phyloP scores from a whole-genome alignment of 345 rosid species.

The Erodium maritimum region DNA sequence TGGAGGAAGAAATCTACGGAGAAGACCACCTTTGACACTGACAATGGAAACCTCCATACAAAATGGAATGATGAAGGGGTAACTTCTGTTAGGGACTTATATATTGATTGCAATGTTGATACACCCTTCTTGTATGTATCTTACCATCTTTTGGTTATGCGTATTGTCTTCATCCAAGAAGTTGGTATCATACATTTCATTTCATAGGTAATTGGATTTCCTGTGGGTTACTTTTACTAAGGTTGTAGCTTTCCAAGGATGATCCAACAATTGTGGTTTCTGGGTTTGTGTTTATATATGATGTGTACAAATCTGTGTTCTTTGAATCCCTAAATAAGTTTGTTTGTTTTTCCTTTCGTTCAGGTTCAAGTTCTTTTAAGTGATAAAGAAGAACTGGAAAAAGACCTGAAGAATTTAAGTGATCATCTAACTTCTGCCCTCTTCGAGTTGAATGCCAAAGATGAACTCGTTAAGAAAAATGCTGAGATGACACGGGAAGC shows the following conservation, averaged over 20 bases:
- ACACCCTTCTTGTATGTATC: no score
- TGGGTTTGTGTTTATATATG: neutral
- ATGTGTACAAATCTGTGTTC: neutral
- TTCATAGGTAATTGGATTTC: neutral
- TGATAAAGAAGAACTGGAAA: conserved; percentile 51
- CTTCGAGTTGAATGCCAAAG: conserved; percentile 39
- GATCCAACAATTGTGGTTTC: neutral
- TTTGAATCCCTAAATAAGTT: neutral
- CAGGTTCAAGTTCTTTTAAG: conserved; percentile 31
- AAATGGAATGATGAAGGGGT: conserved; percentile 52
- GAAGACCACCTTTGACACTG: conserved; percentile 31
- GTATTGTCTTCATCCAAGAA: neutral
- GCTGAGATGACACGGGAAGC: conserved; percentile 48
- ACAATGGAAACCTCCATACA: conserved; percentile 17
- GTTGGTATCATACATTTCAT: neutral
- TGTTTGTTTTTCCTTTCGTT: neutral
- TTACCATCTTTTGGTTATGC: neutral
- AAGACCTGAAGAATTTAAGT: conserved; percentile 27
- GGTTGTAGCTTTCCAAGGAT: neutral
- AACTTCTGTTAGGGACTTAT: conserved; percentile 3
- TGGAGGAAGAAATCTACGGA: conserved; percentile 75
- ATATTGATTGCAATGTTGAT: neutral
- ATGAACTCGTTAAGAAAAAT: conserved; percentile 40
- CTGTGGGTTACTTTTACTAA: neutral
- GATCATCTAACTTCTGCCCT: conserved; percentile 48